Percentiles rank a stretch among this genome's conserved stretches.
Conservation (phyloP, 2,329 filamentous ascomycete species). For the Byssochlamys sp. region DNA sequence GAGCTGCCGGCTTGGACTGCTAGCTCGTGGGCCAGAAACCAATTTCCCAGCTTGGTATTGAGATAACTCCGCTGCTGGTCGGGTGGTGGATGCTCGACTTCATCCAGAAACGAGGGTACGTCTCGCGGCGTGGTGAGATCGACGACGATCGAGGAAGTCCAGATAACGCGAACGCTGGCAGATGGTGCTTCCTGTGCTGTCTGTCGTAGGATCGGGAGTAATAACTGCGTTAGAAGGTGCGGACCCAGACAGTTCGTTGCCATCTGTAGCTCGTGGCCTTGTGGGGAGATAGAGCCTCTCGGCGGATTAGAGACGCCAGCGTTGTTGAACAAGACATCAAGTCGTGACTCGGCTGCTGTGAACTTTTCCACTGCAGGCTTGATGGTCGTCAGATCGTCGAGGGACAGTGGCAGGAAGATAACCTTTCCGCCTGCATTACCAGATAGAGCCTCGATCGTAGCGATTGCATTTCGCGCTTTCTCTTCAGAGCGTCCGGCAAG, state of each 20-base stretch:
- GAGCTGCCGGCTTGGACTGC: slow-evolving; percentile 18
- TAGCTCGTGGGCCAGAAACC: slow-evolving; percentile 9
- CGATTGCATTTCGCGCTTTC: slow-evolving; percentile 24
- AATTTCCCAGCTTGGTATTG: slow-evolving; percentile 4
- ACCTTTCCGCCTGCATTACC: not conserved
- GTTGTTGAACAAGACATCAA: slow-evolving; percentile 36
- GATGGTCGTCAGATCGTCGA: not conserved
- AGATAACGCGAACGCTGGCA: not conserved
- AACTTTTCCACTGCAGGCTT: slow-evolving; percentile 23
- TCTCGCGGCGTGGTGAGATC: not conserved
- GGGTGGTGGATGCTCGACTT: not conserved
- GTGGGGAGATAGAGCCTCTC: slow-evolving; percentile 19
- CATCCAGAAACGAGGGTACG: not conserved
- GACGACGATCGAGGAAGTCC: not conserved
- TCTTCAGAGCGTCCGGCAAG: slow-evolving; percentile 18
- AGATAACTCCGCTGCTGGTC: not conserved
- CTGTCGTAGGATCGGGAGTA: slow-evolving; percentile 25
- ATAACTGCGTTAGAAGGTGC: slow-evolving; percentile 30
- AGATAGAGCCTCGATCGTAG: slow-evolving; percentile 11
- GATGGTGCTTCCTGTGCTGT: slow-evolving; percentile 16
- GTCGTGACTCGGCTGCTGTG: slow-evolving; percentile 21
- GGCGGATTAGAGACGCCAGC: slow-evolving; percentile 29
- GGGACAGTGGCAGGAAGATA: not conserved
- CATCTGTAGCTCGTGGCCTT: slow-evolving; percentile 30
- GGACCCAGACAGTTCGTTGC: slow-evolving; percentile 34